These are phyloP conservation scores for Dichomitus squalens DNA, from an alignment of 1,284 basidiomycete species.

Conservation along the genomic window DNA sequence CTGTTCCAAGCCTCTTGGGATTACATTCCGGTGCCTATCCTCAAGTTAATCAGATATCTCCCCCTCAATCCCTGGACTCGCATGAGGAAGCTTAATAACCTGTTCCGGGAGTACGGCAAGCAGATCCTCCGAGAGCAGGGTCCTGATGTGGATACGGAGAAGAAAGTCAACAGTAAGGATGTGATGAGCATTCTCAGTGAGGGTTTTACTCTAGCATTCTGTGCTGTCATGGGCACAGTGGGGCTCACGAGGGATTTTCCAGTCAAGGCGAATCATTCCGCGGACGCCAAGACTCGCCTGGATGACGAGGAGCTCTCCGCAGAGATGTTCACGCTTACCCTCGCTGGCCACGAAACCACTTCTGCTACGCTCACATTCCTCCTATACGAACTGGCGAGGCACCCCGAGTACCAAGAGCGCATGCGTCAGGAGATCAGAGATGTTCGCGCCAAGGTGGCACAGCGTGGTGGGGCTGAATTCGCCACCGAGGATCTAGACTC, in stretches of 20 bases:
- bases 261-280: constrained; percentile 57
- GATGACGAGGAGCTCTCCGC: constrained; percentile 48
- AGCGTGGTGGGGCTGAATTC: constrained; percentile 29
- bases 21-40: constrained; percentile 26
- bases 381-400: constrained; percentile 32
- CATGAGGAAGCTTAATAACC: constrained; percentile 23
- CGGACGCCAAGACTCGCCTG: constrained; percentile 45
- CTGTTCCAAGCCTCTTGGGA: constrained; percentile 28
- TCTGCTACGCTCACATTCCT: constrained; percentile 28
- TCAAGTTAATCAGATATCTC: constrained; percentile 28
- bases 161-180: constrained; percentile 32
- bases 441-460: constrained; percentile 19
- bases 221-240: background rate
- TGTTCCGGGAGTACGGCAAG: constrained; percentile 25
- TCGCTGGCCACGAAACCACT: constrained; percentile 32
- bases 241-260: background rate
- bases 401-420: constrained; percentile 32
- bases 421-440: constrained; percentile 31
- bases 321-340: constrained; percentile 48
- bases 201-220: constrained; percentile 1
- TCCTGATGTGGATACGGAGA: constrained; percentile 8
- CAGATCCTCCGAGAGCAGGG: constrained; percentile 23
- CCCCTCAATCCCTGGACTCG: constrained; percentile 30
- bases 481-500: constrained; percentile 33
- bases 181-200: constrained; percentile 45